phyloP scores from a whole-genome alignment of 2,329 filamentous ascomycete genomes.

The Alternaria dauci region DNA sequence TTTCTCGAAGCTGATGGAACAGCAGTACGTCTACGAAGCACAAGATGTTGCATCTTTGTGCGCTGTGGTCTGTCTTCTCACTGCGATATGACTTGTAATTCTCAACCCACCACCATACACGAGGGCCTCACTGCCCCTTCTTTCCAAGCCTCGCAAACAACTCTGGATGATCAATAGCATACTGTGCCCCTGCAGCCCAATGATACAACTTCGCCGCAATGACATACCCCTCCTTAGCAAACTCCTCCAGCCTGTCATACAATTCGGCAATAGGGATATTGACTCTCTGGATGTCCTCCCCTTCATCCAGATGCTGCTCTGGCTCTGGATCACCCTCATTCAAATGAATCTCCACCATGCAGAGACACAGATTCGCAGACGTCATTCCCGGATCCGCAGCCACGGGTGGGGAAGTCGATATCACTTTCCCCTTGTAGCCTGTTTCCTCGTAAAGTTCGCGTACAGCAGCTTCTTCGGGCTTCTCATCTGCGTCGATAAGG shows the following conservation, averaged over 20 bases:
- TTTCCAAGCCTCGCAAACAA: slow-evolving; percentile 24
- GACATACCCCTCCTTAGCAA: slow-evolving; percentile 35
- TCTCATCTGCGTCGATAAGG: slow-evolving; percentile 61
- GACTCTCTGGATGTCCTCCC: slow-evolving; percentile 40
- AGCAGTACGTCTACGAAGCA: neutral
- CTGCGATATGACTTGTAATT: too few relatives aligned
- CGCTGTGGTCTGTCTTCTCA: too few relatives aligned
- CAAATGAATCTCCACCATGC: slow-evolving; percentile 37
- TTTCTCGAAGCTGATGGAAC: neutral
- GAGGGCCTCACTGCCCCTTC: neutral
- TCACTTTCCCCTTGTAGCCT: slow-evolving; percentile 62
- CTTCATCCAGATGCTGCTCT: slow-evolving; percentile 41
- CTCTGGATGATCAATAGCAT: slow-evolving; percentile 36
- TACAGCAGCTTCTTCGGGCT: slow-evolving; percentile 64
- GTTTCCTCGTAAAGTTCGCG: slow-evolving; percentile 70
- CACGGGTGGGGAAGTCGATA: slow-evolving; percentile 28
- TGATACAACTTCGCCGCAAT: slow-evolving; percentile 42
- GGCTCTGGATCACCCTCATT: slow-evolving; percentile 30
- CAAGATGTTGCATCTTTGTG: too few relatives aligned
- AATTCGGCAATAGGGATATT: slow-evolving; percentile 34
- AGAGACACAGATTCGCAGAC: slow-evolving; percentile 36
- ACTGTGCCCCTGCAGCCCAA: slow-evolving; percentile 40
- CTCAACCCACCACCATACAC: neutral
- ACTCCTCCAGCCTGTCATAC: slow-evolving; percentile 33
- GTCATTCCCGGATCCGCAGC: slow-evolving; percentile 41